Conservation (phyloP, 2,329 filamentous ascomycete species). For the Ascochyta clinopodiicola region DNA sequence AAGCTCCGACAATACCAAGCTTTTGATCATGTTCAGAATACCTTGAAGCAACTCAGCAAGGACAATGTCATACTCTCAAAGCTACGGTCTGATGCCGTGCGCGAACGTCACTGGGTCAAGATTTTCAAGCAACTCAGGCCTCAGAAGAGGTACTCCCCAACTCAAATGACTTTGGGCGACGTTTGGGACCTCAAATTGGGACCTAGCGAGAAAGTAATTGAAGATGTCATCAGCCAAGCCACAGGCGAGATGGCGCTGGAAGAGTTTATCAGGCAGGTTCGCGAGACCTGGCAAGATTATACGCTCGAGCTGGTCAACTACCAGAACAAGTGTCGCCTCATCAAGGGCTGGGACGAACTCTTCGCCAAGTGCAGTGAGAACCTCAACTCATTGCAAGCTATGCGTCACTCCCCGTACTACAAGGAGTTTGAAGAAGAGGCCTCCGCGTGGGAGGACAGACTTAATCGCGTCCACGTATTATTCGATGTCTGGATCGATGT, state of each 20-base stretch:
- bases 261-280: slow-evolving; percentile 94
- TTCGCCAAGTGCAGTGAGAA: slow-evolving; percentile 99
- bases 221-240: slow-evolving; percentile 92
- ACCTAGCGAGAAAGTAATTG: slow-evolving; percentile 84
- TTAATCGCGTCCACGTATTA: slow-evolving; percentile 94
- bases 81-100: slow-evolving; percentile 93
- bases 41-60: slow-evolving; percentile 86
- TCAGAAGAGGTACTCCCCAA: slow-evolving; percentile 89
- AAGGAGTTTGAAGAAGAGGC: slow-evolving; percentile 99
- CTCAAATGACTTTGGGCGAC: slow-evolving; percentile 95
- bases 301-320: slow-evolving; percentile 94
- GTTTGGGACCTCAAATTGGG: slow-evolving; percentile 97
- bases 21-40: slow-evolving; percentile 97
- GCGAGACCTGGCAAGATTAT: slow-evolving; percentile 96
- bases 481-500: slow-evolving; percentile 99
- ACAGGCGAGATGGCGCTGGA: slow-evolving; percentile 98
- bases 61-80: slow-evolving; percentile 88
- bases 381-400: slow-evolving; percentile 94
- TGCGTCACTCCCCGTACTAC: slow-evolving; percentile 99
- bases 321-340: slow-evolving; percentile 96
- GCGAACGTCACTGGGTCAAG: slow-evolving; percentile 95
- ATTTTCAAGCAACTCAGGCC: slow-evolving; percentile 97
- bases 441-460: slow-evolving; percentile 94
- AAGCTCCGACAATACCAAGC: slow-evolving; percentile 99
- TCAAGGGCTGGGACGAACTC: slow-evolving; percentile 96